Evolutionary conservation across 805 yeast species (phyloP).

Genomic region (Pichia eremophila): DNA sequence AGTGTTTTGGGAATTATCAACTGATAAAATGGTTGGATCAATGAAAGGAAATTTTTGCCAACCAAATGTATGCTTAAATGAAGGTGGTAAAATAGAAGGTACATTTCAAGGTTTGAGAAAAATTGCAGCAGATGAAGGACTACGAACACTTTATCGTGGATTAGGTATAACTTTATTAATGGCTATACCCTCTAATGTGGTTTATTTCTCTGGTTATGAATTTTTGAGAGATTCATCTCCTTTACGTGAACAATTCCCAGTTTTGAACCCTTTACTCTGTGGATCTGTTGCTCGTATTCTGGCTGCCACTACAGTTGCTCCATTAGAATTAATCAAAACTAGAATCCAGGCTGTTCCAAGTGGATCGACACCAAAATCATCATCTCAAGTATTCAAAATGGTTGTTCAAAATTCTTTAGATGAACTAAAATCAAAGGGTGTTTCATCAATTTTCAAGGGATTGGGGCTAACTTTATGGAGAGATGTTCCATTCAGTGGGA

Average conservation of each 20-base stretch:
- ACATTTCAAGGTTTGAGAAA: slow-evolving; percentile 65
- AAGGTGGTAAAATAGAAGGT: slow-evolving; percentile 39
- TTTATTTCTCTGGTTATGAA: slow-evolving; percentile 92
- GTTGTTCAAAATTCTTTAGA: slow-evolving; percentile 22
- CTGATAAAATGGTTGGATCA: slow-evolving; percentile 14
- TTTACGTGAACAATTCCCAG: slow-evolving; percentile 25
- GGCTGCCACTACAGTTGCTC: slow-evolving; percentile 81
- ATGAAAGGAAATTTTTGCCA: slow-evolving; percentile 25
- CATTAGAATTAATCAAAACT: slow-evolving; percentile 80
- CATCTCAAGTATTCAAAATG: slow-evolving; percentile 38
- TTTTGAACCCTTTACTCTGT: slow-evolving; percentile 67
- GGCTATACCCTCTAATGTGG: slow-evolving; percentile 90
- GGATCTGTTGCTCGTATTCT: slow-evolving; percentile 77
- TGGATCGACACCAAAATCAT: slow-evolving; percentile 21
- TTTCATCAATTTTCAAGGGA: slow-evolving; percentile 68
- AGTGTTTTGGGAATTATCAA: slow-evolving; percentile 26
- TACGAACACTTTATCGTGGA: slow-evolving; percentile 79
- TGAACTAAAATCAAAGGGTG: slow-evolving; percentile 49
- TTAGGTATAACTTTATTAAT: slow-evolving; percentile 70
- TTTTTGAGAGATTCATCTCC: slow-evolving; percentile 71
- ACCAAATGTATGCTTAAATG: slow-evolving; percentile 32
- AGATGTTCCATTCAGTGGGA: slow-evolving; percentile 94
- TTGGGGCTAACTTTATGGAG: slow-evolving; percentile 86
- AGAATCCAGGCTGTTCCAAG: slow-evolving; percentile 79
- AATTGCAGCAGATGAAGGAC: slow-evolving; percentile 67